Base-by-base conservation (phyloP, 176 grass and related monocot species). In the Juncus inflexus region DNA sequence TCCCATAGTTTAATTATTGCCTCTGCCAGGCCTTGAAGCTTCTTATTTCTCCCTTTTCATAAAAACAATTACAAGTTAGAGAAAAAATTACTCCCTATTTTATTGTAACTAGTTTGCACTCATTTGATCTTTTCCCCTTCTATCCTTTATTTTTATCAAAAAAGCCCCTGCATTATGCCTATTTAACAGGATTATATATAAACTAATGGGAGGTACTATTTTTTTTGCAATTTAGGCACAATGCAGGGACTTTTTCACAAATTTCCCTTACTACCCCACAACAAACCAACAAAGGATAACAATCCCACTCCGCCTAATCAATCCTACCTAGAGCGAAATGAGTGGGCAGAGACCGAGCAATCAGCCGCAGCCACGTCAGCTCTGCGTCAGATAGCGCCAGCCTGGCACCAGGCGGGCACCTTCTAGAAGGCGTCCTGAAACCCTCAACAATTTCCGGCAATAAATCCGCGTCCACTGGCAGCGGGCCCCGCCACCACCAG, bases 1-100 rank as follows among this genome's bases (percentile, higher is more conserved):
- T 91, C 82, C 94, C 94, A 97, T 72, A 97, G 79, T 71, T 89
- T 89, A 69, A 89, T 75, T 73, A 97, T 91, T 70, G 88, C 89
- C 69, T 83, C 75, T 55, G 94, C 94, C 72, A 97, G 79, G 67
- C 94, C 88, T 50, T 97, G 82, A 68, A 97, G 64, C 58, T 83
- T 89, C 61, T 13, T 84, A 73, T 80, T 92, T 84, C 79, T 86
- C 66, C 94, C 94, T 91, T 75, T 4, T 19, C 76, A 51, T 51
- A 62, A 77, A 37, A 53, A 78, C 3, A n/a, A 37, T 59, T 69
- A 54, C 52, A 15, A 77, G 6, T 9, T 12, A 69, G 53, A 50
- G 40, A 16, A 61, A 19, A 40, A 53, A 28, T 28, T 28, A 28
- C 19, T 28, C 19, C 19, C 19, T 28, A 28, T 28, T 28, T 28